phyloP scores from a whole-genome alignment of 1,139 yeast genomes.

The Torulaspora globosa region DNA sequence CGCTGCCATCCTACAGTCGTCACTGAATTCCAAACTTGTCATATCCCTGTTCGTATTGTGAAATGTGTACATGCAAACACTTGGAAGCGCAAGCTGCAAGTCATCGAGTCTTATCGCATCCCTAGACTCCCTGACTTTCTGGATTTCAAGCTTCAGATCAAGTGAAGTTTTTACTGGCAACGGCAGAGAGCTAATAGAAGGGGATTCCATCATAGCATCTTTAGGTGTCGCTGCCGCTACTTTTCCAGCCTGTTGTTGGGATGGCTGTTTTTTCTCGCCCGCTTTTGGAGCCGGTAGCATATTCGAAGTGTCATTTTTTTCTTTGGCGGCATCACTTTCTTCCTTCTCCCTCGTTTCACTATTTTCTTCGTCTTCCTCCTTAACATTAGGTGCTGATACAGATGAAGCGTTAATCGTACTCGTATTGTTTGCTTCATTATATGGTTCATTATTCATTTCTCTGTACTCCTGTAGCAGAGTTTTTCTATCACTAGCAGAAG shows the following conservation, averaged over 20 bases:
- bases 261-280: conserved; percentile 23
- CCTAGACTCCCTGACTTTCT: conserved; percentile 76
- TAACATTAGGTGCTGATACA: conserved; percentile 12
- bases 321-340: conserved; percentile 9
- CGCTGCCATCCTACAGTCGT: conserved; percentile 81
- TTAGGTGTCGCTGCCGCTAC: conserved; percentile 5
- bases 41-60: conserved; percentile 90
- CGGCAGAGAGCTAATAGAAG: conserved; percentile 71
- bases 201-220: conserved; percentile 50
- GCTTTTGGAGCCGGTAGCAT: conserved; percentile 35
- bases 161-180: conserved; percentile 76
- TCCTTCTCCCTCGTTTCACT: conserved; percentile 2
- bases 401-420: conserved; percentile 5
- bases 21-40: conserved; percentile 79
- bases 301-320: conserved; percentile 18
- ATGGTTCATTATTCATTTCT: conserved; percentile 38
- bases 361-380: conserved; percentile 11
- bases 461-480: conserved; percentile 49
- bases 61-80: conserved; percentile 97
- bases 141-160: conserved; percentile 74
- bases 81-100: conserved; percentile 79
- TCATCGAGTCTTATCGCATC: conserved; percentile 62
- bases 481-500: conserved; percentile 28
- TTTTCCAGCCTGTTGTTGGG: conserved; percentile 6
- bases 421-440: conserved; percentile 10